Evolutionary conservation across 108 stramenopile genomes (phyloP).

Genomic region (Fragilariopsis cylindrus): DNA sequence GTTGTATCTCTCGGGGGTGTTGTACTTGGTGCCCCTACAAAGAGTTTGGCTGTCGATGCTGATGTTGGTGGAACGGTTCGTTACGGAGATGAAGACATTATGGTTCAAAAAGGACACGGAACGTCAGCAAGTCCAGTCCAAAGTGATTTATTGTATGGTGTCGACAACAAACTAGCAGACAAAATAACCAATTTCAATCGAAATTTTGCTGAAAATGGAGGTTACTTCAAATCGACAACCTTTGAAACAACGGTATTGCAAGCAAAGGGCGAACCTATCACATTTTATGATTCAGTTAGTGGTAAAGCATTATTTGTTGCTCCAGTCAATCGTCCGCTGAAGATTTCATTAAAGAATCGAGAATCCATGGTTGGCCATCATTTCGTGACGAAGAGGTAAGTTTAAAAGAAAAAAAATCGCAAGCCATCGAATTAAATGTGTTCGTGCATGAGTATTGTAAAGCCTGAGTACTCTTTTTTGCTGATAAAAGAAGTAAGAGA

Average conservation of each 20-base stretch:
- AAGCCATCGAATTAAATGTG: not conserved
- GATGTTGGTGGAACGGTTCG: slow-evolving; percentile 40
- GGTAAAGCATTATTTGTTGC: slow-evolving; percentile 87
- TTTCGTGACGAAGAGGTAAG: slow-evolving; percentile 71
- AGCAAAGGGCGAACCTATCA: slow-evolving; percentile 42
- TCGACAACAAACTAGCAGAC: slow-evolving; percentile 59
- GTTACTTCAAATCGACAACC: slow-evolving; percentile 73
- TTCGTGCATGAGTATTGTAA: too few relatives aligned
- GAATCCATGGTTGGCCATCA: slow-evolving; percentile 51
- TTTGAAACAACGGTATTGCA: slow-evolving; percentile 51
- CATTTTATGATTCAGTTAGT: slow-evolving; percentile 89
- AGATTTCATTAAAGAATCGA: slow-evolving; percentile 58
- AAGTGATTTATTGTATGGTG: slow-evolving; percentile 56
- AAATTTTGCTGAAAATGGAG: slow-evolving; percentile 83
- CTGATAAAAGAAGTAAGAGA: too few relatives aligned
- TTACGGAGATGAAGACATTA: slow-evolving; percentile 56
- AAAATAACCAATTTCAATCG: slow-evolving; percentile 83
- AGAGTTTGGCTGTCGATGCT: not conserved
- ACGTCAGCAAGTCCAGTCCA: slow-evolving; percentile 67
- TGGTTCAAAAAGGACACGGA: slow-evolving; percentile 72
- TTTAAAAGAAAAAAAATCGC: not conserved
- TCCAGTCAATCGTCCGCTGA: slow-evolving; percentile 71
- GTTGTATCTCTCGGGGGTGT: not conserved
- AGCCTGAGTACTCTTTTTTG: too few relatives aligned
- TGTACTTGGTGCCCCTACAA: not conserved